Percentiles rank a stretch among this genome's conserved stretches.
Conservation (phyloP, 352 stramenopile species). For the Peronospora destructor region DNA sequence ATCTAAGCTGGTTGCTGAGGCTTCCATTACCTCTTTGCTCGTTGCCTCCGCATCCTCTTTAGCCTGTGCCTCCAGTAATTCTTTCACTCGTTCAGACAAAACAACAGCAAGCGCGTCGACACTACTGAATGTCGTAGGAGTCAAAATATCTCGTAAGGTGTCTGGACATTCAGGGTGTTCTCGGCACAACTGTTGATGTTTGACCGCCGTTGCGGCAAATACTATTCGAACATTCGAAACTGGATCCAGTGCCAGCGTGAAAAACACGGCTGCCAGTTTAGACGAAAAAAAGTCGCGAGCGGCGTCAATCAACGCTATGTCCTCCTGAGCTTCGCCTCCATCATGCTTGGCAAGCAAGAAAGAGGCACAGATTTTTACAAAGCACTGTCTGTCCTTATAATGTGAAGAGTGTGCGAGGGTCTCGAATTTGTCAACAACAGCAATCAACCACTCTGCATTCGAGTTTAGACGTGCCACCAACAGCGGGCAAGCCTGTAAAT, state of each 20-base stretch:
- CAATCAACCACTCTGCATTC: conserved; percentile 43
- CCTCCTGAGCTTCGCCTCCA: conserved; percentile 3
- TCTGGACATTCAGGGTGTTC: conserved; percentile 26
- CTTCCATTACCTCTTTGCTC: conserved; percentile 3
- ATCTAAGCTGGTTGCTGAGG: conserved; percentile 1
- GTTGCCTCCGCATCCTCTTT: conserved; percentile 10
- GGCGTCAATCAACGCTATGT: conserved; percentile 5
- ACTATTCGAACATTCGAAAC: conserved; percentile 74
- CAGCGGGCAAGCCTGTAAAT: conserved; percentile 51
- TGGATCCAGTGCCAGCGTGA: conserved; percentile 45
- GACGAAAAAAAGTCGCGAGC: conserved; percentile 41
- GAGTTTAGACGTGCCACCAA: conserved; percentile 41
- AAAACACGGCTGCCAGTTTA: conserved; percentile 45
- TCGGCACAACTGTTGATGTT: conserved; percentile 39
- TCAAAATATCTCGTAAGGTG: conserved; percentile 20
- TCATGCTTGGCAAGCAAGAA: conserved; percentile 31
- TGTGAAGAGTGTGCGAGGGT: conserved; percentile 44
- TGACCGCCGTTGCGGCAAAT: conserved; percentile 41
- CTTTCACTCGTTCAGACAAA: conserved; percentile 21
- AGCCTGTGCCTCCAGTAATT: conserved; percentile 8
- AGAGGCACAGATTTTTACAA: conserved; percentile 51
- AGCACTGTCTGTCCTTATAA: conserved; percentile 67
- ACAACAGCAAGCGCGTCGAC: conserved; percentile 28
- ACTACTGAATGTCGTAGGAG: conserved; percentile 13
- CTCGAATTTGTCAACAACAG: conserved; percentile 43